These are phyloP conservation scores for Aspergillus transmontanensis DNA, from an alignment of 2,329 filamentous ascomycete genomes.

Conservation along the genomic window DNA sequence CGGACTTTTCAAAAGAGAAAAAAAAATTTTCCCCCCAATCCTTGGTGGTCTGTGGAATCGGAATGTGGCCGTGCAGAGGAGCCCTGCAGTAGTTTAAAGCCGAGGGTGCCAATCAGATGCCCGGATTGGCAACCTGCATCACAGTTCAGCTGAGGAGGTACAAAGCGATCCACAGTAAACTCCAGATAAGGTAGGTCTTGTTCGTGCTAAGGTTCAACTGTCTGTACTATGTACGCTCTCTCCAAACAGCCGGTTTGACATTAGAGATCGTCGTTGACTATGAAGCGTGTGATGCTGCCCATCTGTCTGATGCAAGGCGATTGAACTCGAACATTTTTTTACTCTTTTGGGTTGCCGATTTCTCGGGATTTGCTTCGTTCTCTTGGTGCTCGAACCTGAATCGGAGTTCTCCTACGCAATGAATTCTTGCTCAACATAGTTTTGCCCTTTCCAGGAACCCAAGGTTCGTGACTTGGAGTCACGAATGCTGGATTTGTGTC, in stretches of 20 bases:
- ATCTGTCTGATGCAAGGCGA: not conserved
- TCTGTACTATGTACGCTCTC: no score
- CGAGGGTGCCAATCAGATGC: conserved; percentile 8
- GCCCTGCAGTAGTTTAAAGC: conserved; percentile 18
- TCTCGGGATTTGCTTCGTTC: not conserved
- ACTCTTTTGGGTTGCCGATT: not conserved
- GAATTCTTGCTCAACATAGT: not conserved
- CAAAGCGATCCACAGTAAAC: not conserved
- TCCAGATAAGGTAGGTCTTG: not conserved
- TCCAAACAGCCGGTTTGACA: not conserved
- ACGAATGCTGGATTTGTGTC: not conserved
- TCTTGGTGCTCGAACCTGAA: not conserved
- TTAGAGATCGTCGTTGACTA: not conserved
- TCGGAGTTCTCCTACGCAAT: not conserved
- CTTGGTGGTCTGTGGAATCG: conserved; percentile 8
- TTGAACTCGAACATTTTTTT: not conserved
- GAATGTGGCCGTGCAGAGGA: conserved; percentile 15
- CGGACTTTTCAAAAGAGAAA: not conserved
- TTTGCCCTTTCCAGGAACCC: not conserved
- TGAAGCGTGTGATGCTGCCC: not conserved
- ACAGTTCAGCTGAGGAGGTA: conserved; percentile 16
- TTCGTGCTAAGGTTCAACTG: not conserved
- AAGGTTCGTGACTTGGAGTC: not conserved
- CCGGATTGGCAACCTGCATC: not conserved
- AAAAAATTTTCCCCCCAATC: not conserved